These are phyloP conservation scores for Penstemon davidsonii DNA, from an alignment of 257 asterid species.

Conservation along the genomic window DNA sequence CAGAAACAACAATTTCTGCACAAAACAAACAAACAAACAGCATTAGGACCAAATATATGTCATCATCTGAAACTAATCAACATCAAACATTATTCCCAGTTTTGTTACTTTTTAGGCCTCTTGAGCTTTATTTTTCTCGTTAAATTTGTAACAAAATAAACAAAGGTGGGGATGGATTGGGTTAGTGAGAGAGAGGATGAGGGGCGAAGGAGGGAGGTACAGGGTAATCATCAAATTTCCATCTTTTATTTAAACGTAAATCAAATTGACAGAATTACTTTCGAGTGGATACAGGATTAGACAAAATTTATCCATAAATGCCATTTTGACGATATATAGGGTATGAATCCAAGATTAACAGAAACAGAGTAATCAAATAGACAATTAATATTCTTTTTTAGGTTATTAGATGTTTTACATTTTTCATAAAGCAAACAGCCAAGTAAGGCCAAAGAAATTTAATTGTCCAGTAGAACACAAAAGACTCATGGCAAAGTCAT, in stretches of 20 bases:
- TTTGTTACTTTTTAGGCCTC: too few species aligned
- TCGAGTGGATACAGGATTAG: constrained; percentile 3
- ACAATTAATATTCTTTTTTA: not conserved
- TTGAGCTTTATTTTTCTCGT: too few species aligned
- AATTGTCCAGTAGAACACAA: constrained; percentile 7
- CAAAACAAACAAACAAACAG: too few species aligned
- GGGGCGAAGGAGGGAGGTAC: not conserved
- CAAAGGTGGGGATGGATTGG: too few species aligned
- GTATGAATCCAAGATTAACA: not conserved
- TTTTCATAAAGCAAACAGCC: constrained; percentile 11
- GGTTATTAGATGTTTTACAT: not conserved
- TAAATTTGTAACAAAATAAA: too few species aligned
- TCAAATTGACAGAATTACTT: not conserved
- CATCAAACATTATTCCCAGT: too few species aligned
- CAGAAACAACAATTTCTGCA: too few species aligned
- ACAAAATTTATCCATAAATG: not conserved
- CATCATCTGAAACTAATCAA: too few species aligned
- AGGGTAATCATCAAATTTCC: not conserved
- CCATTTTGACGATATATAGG: not conserved
- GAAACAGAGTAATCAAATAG: not conserved
- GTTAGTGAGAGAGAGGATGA: not conserved
- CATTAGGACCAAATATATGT: too few species aligned
- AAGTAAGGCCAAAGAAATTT: not conserved
- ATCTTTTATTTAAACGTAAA: not conserved
- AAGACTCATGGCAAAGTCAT: constrained; percentile 12